These are phyloP conservation scores for Suhomyces panamericanus DNA, from an alignment of 1,139 yeast species.

Conservation along the genomic window DNA sequence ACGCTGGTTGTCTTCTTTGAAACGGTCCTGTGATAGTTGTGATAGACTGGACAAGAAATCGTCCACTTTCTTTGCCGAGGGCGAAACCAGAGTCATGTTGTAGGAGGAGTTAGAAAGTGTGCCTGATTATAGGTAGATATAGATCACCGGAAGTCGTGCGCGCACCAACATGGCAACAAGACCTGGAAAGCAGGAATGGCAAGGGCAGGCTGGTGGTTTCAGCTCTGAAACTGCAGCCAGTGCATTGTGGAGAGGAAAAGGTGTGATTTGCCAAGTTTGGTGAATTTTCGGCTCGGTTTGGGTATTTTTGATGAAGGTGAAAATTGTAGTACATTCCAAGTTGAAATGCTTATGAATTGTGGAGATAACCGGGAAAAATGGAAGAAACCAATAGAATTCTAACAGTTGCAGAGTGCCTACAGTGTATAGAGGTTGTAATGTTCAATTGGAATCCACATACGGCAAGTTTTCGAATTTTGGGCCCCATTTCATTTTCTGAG, in stretches of 20 bases:
- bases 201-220: too few species aligned
- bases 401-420: too few species aligned
- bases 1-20: slow-evolving; percentile 34
- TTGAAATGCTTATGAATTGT: too few species aligned
- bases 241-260: neutral
- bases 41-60: slow-evolving; percentile 38
- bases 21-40: slow-evolving; percentile 32
- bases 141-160: neutral
- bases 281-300: neutral
- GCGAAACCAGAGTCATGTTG: slow-evolving; percentile 19
- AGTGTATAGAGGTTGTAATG: too few species aligned
- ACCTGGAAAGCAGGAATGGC: neutral
- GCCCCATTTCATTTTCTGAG: neutral
- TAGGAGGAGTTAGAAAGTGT: neutral
- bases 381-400: too few species aligned
- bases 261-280: neutral
- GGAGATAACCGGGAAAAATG: too few species aligned
- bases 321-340: too few species aligned
- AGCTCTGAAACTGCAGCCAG: neutral
- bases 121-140: neutral
- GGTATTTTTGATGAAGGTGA: neutral
- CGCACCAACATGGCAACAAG: slow-evolving; percentile 4
- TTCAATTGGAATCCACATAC: too few species aligned
- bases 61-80: slow-evolving; percentile 33
- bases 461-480: neutral